Evolutionary conservation across 331 rosid genomes (phyloP).

Genomic region (Pyracantha coccinea): DNA sequence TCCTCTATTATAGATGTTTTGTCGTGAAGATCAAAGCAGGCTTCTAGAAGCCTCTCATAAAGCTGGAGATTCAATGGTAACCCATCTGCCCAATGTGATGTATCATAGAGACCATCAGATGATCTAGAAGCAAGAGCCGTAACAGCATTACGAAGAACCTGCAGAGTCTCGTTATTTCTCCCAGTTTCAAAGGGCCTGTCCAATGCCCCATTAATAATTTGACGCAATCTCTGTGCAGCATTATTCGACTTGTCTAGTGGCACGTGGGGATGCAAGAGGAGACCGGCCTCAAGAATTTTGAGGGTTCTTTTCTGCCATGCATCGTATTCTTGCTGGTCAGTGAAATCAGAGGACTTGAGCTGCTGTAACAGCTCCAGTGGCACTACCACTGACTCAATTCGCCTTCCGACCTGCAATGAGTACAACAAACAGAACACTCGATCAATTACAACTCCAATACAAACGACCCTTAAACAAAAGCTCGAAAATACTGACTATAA

Average conservation of each 20-base stretch:
- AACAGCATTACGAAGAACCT: slow-evolving; percentile 62
- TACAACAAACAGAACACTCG: slow-evolving; percentile 24
- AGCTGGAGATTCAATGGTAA: slow-evolving; percentile 81
- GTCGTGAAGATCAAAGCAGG: slow-evolving; percentile 71
- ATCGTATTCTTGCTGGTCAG: slow-evolving; percentile 63
- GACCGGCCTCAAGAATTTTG: slow-evolving; percentile 85
- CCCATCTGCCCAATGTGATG: slow-evolving; percentile 97
- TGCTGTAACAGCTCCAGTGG: slow-evolving; percentile 93
- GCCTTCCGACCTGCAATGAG: slow-evolving; percentile 64
- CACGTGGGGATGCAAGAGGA: slow-evolving; percentile 71
- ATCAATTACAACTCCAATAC: slow-evolving; percentile 12
- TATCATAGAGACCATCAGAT: slow-evolving; percentile 57
- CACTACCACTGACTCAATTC: slow-evolving; percentile 83
- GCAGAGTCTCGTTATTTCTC: slow-evolving; percentile 62
- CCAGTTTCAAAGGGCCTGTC: slow-evolving; percentile 73
- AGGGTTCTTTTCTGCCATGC: slow-evolving; percentile 72
- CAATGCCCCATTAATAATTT: slow-evolving; percentile 49
- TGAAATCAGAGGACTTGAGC: slow-evolving; percentile 71
- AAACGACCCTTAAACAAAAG: not conserved
- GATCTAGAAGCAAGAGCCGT: slow-evolving; percentile 79
- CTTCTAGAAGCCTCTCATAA: slow-evolving; percentile 74
- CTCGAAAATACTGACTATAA: not conserved
- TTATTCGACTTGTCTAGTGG: slow-evolving; percentile 64
- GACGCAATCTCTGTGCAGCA: slow-evolving; percentile 59
- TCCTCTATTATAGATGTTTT: slow-evolving; percentile 75